Evolutionary conservation across 148 eudicot genomes (phyloP), one percentile per base, ranked within the genome.

Genomic region (Fagopyrum homotropicum): DNA sequence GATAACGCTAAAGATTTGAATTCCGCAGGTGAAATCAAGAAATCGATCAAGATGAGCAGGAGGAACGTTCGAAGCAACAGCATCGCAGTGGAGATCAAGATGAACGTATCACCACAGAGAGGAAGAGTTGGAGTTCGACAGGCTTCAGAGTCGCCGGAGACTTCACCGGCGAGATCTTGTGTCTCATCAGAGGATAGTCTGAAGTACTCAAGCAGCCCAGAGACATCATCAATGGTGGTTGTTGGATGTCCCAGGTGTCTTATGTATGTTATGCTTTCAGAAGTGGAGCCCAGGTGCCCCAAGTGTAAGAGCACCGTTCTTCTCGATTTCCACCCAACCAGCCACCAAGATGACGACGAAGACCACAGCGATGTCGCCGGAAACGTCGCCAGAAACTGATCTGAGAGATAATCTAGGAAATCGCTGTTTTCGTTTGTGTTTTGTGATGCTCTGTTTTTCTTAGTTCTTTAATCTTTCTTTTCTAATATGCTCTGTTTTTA

Each of bases 251-350:
- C 86, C 0, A 64, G 88, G 19, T 87, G 88, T 45, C 78, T 87
- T 6, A 83, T 87, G 86, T 87, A 87, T 43, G 88, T 87, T 46
- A 87, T 87, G 90, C 8, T 87, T 4, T 77, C 88, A 0, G 82
- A 81, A 7, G 78, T 75, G 17, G 88, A 85, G 48, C 88, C 86
- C 0, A 71, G 60, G 72, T 87, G 90, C 79, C 90, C 86, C 6
- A 87, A 78, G 74, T 87, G 90, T 73, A 85, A 85, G 81, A 83
- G 80, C 74, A 74, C 83, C 10, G 86, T 87, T n/a, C 75, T 87
- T 61, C 86, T 87, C 0, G 86, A 87, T 44, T 77, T 87, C 59
- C 80, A 11, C 43, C 43, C 68, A 14, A 1, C 63, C 63, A 8
- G 5, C 68, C 14, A 48, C 30, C 11, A 50, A 15, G 73, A 40